These are phyloP conservation scores for Penicillium rolfsii DNA, from an alignment of 2,329 filamentous ascomycete species.

Conservation along the genomic window DNA sequence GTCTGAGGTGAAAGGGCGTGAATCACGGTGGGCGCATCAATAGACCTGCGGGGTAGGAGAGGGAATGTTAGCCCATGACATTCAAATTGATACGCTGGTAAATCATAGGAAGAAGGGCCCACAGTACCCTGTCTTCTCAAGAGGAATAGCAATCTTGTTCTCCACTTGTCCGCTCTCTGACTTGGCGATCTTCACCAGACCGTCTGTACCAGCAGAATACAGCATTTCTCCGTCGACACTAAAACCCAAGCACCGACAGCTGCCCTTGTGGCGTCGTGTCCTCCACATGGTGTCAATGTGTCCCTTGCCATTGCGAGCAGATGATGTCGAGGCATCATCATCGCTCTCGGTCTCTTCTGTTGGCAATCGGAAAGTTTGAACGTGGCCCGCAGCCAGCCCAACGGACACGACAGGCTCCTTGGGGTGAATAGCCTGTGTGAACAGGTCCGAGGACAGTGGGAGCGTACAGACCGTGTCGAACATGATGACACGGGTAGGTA, in stretches of 20 bases:
- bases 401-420: constrained; percentile 81
- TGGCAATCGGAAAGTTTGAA: constrained; percentile 78
- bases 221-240: constrained; percentile 73
- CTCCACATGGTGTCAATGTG: constrained; percentile 83
- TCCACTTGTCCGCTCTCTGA: constrained; percentile 67
- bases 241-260: constrained; percentile 81
- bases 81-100: constrained; percentile 1
- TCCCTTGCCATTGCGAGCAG: constrained; percentile 65
- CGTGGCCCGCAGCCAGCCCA: constrained; percentile 81
- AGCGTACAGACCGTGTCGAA: constrained; percentile 92
- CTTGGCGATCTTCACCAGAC: constrained; percentile 64
- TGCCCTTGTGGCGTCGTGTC: constrained; percentile 89
- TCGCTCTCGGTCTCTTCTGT: constrained; percentile 57
- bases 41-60: constrained; percentile 41
- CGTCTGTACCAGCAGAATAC: constrained; percentile 65
- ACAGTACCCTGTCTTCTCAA: constrained; percentile 45
- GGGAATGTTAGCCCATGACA: constrained; percentile 10
- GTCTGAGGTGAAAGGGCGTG: constrained; percentile 85
- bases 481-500: constrained; percentile 55
- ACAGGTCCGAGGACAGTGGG: constrained; percentile 82
- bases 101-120: constrained; percentile 7
- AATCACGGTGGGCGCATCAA: constrained; percentile 78
- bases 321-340: constrained; percentile 51
- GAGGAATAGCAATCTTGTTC: constrained; percentile 79
- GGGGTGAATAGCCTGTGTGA: constrained; percentile 85